phyloP scores from a whole-genome alignment of 306 rosid genomes.

The Begonia fuchsioides region DNA sequence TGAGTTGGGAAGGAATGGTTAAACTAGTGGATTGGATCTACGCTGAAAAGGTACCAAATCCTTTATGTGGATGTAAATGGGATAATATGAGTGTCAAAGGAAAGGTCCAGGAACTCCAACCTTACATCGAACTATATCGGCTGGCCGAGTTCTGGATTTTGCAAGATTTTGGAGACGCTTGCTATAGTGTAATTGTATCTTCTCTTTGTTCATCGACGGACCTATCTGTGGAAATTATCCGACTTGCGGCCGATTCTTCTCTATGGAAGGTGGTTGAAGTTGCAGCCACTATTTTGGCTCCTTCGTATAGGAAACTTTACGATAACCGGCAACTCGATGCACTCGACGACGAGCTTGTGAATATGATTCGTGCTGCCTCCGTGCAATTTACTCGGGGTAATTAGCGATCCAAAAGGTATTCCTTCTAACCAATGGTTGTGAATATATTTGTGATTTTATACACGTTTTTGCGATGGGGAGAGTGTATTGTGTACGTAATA shows the following conservation, averaged over 20 bases:
- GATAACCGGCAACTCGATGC: constrained; percentile 62
- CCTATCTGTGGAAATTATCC: constrained; percentile 35
- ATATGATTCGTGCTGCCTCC: constrained; percentile 54
- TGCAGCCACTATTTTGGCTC: constrained; percentile 51
- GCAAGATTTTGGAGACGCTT: constrained; percentile 45
- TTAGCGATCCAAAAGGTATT: too few species aligned
- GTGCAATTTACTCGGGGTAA: constrained; percentile 24
- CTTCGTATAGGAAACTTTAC: constrained; percentile 47
- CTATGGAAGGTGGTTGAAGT: constrained; percentile 55
- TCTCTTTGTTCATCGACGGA: constrained; percentile 41
- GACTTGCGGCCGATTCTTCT: constrained; percentile 42
- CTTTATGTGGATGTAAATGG: constrained; percentile 73
- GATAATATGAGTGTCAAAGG: constrained; percentile 44
- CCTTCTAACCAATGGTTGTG: too few species aligned
- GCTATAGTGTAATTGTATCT: constrained; percentile 41
- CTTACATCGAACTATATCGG: constrained; percentile 74
- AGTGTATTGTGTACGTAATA: too few species aligned
- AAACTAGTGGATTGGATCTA: constrained; percentile 62
- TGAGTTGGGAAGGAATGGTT: constrained; percentile 68
- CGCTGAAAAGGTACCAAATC: constrained; percentile 47
- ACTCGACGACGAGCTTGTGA: constrained; percentile 44
- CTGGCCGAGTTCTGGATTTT: constrained; percentile 64
- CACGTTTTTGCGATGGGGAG: too few species aligned
- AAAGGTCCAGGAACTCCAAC: constrained; percentile 43
- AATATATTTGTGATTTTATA: too few species aligned